Base-by-base conservation (phyloP, 176 grass and related monocot genomes). In the Calamus simplicifolius region DNA sequence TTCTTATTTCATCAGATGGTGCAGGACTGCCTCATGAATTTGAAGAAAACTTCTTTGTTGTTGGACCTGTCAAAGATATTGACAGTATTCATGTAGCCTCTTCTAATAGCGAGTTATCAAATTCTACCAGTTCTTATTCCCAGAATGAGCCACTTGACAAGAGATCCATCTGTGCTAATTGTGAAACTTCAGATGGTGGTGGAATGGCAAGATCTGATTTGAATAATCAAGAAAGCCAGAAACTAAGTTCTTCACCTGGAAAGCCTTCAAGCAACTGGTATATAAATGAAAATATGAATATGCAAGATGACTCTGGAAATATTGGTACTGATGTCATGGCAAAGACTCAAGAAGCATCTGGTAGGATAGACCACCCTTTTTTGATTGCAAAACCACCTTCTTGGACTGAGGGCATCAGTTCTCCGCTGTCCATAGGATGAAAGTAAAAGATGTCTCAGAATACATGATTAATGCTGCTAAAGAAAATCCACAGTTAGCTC, bases 401-500 rank as follows among this genome's bases (percentile, higher is more conserved):
- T 62, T 62, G 58, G 59, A 73, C 51, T 27, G 70, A 62, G 15
- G 70, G 82, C 72, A 61, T 80, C 71, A 69, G 54, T 38, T 63
- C 81, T 60, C 73, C 53, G 77, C 76, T 79, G 74, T 88, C 27
- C 70, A 79, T 53, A 88, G 84, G 52, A 98, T 88, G 84, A 98
- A 93, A 81, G 88, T 98, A 53, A 88, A 98, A 56, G 81, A 98
- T 82, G 89, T 98, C 56, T 98, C 94, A 25, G 78, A 98, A 38
- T 98, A 98, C 70, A 98, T 98, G 94, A 98, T 98, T 79, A 78
- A 98, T 62, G 94, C 94, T 51, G 94, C 94, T 69, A 98, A 85
- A 75, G 84, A 98, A 81, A 98, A 98, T 59, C 94, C 94, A 23
- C 74, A 85, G 70, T 78, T 98, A 79, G 94, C 79, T 53, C 81